Percentiles rank a stretch among this genome's conserved stretches.
Conservation (phyloP, 257 asterid species). For the Scutellaria galericulata region DNA sequence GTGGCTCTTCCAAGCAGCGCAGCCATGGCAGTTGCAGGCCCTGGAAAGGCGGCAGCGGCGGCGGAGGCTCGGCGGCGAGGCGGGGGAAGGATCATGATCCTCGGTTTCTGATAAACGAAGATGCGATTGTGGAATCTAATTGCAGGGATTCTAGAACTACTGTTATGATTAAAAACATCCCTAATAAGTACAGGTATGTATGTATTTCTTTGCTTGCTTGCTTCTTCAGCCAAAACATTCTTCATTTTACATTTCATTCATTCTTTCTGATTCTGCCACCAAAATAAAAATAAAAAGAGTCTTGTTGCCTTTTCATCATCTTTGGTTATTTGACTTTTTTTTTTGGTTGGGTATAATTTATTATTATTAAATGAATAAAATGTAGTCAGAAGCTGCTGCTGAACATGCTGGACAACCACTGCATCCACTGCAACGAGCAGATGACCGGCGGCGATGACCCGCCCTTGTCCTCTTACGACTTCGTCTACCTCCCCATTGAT, state of each 20-base stretch:
- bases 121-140: conserved; percentile 59
- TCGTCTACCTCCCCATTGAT: conserved; percentile 96
- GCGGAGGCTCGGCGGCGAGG: conserved; percentile 32
- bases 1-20: conserved; percentile 31
- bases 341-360: conserved; percentile 4
- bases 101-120: conserved; percentile 75
- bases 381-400: conserved; percentile 92
- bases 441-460: conserved; percentile 71
- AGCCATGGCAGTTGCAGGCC: conserved; percentile 30
- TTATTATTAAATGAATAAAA: conserved; percentile 12
- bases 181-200: conserved; percentile 93
- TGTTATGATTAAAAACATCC: conserved; percentile 96
- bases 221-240: conserved; percentile 45
- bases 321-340: conserved; percentile 26
- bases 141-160: conserved; percentile 83
- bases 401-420: conserved; percentile 99
- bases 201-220: conserved; percentile 30
- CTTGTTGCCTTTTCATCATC: neutral
- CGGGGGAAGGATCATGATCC: conserved; percentile 67
- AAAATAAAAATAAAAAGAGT: neutral
- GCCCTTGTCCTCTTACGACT: conserved; percentile 90
- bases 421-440: conserved; percentile 96
- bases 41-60: conserved; percentile 48
- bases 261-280: conserved; percentile 10
- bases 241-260: conserved; percentile 5